phyloP scores from a whole-genome alignment of 164 flowering plant genomes.

The Vitis labrusca region DNA sequence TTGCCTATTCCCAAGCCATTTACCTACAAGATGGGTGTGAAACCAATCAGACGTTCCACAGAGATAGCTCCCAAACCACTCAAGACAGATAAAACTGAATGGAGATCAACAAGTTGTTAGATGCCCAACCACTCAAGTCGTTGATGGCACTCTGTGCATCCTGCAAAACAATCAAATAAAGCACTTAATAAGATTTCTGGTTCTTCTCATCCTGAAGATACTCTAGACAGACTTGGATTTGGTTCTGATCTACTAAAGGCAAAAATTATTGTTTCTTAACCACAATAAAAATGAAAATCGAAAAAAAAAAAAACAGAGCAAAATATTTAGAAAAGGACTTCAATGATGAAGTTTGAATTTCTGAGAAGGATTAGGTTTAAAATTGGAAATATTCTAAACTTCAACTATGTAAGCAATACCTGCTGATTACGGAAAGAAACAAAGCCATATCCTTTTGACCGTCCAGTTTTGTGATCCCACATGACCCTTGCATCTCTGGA shows the following conservation, averaged over 20 bases:
- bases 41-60: background rate
- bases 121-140: conserved; percentile 76
- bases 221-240: background rate
- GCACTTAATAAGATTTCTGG: background rate
- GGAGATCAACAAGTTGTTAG: background rate
- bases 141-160: conserved; percentile 97
- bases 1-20: conserved; percentile 98
- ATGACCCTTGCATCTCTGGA: conserved; percentile 88
- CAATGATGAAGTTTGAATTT: background rate
- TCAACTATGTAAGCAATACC: conserved; percentile 33
- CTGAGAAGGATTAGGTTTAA: background rate
- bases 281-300: too few relatives aligned
- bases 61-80: background rate
- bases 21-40: conserved; percentile 28
- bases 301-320: background rate
- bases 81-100: background rate
- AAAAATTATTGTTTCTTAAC: background rate
- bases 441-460: conserved; percentile 99
- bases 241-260: background rate
- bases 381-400: too few relatives aligned
- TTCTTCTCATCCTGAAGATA: too few relatives aligned
- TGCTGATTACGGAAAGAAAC: conserved; percentile 95
- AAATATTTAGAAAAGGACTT: background rate
- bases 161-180: conserved; percentile 38
- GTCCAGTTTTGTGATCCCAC: conserved; percentile 98